phyloP scores from a whole-genome alignment of 2,329 filamentous ascomycete species.

The Uncinocarpus reesii region DNA sequence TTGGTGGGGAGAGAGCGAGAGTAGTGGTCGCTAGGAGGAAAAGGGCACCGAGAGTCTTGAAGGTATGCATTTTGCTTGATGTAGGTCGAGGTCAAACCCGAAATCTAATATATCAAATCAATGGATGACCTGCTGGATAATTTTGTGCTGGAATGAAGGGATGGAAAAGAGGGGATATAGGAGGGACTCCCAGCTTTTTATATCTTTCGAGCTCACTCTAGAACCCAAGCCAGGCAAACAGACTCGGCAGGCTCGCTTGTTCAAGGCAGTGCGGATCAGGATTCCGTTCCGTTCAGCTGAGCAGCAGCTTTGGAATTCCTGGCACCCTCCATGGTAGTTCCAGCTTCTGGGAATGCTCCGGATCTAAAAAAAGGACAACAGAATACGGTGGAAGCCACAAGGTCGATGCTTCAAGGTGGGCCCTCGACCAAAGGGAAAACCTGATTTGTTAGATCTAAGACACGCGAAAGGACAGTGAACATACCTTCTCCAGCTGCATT shows the following conservation, averaged over 20 bases:
- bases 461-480: not conserved
- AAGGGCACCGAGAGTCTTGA: conserved; percentile 20
- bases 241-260: too few relatives aligned
- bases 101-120: not conserved
- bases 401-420: not conserved
- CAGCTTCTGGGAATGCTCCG: too few relatives aligned
- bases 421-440: not conserved
- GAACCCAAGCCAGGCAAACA: too few relatives aligned
- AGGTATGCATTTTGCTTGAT: conserved; percentile 22
- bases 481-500: not conserved
- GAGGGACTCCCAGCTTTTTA: conserved; percentile 1
- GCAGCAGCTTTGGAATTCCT: too few relatives aligned
- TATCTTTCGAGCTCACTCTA: not conserved
- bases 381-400: not conserved
- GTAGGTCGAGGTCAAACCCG: not conserved
- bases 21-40: conserved; percentile 21
- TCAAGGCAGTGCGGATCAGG: too few relatives aligned
- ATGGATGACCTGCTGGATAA: not conserved
- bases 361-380: not conserved
- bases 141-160: not conserved
- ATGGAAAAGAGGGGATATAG: not conserved
- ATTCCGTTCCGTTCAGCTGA: too few relatives aligned
- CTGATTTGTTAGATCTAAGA: conserved; percentile 1
- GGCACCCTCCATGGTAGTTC: too few relatives aligned
- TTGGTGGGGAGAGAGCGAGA: conserved; percentile 17